These are phyloP conservation scores for Pyricularia sp. DNA, from an alignment of 2,329 filamentous ascomycete species.

Conservation along the genomic window DNA sequence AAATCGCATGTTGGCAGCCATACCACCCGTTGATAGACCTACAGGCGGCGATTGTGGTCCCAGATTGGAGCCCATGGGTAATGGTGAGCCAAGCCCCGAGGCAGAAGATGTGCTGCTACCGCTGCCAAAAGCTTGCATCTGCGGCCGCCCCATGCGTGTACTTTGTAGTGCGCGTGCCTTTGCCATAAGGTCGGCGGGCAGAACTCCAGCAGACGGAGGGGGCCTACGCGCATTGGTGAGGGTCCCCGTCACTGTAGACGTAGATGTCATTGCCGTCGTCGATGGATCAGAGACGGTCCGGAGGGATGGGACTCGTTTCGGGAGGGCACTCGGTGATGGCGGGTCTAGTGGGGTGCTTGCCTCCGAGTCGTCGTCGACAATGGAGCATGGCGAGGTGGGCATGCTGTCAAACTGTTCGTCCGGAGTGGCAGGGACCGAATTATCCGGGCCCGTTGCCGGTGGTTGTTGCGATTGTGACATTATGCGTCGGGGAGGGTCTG, in stretches of 20 bases:
- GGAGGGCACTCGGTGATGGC: conserved; percentile 16
- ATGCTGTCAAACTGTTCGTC: conserved; percentile 32
- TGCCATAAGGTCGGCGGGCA: conserved; percentile 30
- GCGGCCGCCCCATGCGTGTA: conserved; percentile 22
- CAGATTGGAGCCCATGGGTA: neutral
- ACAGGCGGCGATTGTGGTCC: neutral
- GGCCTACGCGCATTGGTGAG: conserved; percentile 57
- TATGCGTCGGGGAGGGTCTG: conserved; percentile 12
- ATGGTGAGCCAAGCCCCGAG: neutral
- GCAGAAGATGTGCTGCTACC: neutral
- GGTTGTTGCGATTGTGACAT: conserved; percentile 10
- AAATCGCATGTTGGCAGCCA: conserved; percentile 31
- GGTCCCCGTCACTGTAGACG: conserved; percentile 76
- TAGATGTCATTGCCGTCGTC: conserved; percentile 56
- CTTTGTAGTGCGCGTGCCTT: conserved; percentile 26
- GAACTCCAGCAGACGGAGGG: conserved; percentile 25
- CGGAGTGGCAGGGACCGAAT: conserved; percentile 33
- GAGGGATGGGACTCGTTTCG: conserved; percentile 47
- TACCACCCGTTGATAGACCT: conserved; percentile 24
- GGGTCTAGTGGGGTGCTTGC: conserved; percentile 38
- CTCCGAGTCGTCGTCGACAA: conserved; percentile 31
- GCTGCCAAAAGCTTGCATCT: conserved; percentile 7
- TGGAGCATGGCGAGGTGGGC: conserved; percentile 32
- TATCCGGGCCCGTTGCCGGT: conserved; percentile 6
- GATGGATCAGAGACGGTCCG: conserved; percentile 51